Percentiles rank a stretch among this genome's conserved stretches.
Conservation (phyloP, 345 rosid genomes). For the Aquilaria malaccensis region DNA sequence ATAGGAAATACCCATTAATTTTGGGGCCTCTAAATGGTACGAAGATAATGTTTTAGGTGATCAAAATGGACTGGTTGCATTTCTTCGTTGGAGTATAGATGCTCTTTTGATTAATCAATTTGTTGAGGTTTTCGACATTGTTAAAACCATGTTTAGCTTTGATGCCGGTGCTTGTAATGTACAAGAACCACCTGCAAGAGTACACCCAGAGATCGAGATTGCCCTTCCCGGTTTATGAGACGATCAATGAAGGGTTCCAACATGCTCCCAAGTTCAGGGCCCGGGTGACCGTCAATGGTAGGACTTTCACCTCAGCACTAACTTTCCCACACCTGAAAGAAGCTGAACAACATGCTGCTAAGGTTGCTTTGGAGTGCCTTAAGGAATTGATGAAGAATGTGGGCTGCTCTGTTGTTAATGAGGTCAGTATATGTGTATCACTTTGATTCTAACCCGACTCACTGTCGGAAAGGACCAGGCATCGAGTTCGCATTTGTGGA, state of each 20-base stretch:
- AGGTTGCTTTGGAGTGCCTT: slow-evolving; percentile 15
- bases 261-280: slow-evolving; percentile 25
- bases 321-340: slow-evolving; percentile 12
- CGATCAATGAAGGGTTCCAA: slow-evolving; percentile 18
- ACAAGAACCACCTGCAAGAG: slow-evolving; percentile 6
- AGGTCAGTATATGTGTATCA: not conserved
- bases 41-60: no score
- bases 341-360: slow-evolving; percentile 25
- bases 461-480: not conserved
- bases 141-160: no score
- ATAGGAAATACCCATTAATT: no score
- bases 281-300: slow-evolving; percentile 10
- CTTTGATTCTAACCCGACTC: not conserved
- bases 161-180: not conserved
- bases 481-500: no score
- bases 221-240: slow-evolving; percentile 12
- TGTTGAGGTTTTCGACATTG: no score
- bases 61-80: no score
- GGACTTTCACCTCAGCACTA: not conserved
- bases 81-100: no score
- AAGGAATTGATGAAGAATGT: not conserved
- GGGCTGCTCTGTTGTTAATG: not conserved
- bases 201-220: slow-evolving; percentile 4
- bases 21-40: no score
- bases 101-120: no score